Conservation (phyloP, 331 rosid species). For the Malus hybrid region DNA sequence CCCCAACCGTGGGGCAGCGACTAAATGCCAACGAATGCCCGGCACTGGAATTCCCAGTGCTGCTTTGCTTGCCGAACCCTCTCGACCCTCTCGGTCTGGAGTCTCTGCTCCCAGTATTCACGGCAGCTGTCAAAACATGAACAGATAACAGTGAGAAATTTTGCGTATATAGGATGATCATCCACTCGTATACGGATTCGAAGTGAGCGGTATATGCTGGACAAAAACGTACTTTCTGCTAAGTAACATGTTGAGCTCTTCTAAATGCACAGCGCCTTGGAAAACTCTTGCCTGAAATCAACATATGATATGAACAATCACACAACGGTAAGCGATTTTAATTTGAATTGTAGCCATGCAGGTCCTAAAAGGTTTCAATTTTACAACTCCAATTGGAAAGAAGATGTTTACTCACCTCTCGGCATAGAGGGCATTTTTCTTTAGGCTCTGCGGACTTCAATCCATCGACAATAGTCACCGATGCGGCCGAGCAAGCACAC, state of each 20-base stretch:
- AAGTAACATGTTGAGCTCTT: constrained; percentile 58
- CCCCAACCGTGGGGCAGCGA: neutral
- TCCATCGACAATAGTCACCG: constrained; percentile 67
- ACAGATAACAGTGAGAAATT: neutral
- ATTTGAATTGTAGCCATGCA: neutral
- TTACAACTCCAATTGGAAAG: neutral
- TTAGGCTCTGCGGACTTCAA: constrained; percentile 44
- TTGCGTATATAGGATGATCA: neutral
- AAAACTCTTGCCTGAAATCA: constrained; percentile 50
- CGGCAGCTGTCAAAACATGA: constrained; percentile 40
- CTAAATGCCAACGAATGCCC: constrained; percentile 46
- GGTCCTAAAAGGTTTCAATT: neutral
- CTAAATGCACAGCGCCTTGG: constrained; percentile 64
- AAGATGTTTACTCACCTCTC: constrained; percentile 39
- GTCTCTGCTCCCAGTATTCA: constrained; percentile 73
- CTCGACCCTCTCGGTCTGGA: constrained; percentile 55
- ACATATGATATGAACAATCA: neutral
- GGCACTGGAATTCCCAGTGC: constrained; percentile 70
- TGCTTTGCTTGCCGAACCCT: constrained; percentile 71
- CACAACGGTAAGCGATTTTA: neutral
- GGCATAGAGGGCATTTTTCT: constrained; percentile 83
- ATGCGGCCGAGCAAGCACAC: constrained; percentile 86
- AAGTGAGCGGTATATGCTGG: neutral
- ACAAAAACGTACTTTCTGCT: constrained; percentile 39
- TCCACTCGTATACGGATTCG: neutral